Conservation (phyloP, 768 basidiomycete species). For the Leccinum sublutescens region DNA sequence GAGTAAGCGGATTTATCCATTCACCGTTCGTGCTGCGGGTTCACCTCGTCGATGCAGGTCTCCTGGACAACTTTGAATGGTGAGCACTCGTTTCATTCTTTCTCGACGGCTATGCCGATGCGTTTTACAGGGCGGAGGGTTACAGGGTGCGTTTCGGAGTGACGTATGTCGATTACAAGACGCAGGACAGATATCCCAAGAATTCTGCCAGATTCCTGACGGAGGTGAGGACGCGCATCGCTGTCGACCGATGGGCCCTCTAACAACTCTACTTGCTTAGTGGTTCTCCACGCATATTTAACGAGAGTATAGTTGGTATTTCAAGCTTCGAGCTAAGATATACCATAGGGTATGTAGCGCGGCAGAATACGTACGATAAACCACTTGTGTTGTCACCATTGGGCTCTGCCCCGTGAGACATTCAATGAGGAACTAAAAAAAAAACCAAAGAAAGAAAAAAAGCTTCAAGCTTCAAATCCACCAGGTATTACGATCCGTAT, state of each 20-base stretch:
- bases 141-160: slow-evolving; percentile 69
- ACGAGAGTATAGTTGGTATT: background rate
- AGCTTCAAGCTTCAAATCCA: background rate
- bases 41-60: slow-evolving; percentile 39
- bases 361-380: background rate
- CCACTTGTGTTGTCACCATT: background rate
- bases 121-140: slow-evolving; percentile 53
- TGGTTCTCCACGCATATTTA: slow-evolving; percentile 5
- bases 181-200: slow-evolving; percentile 67
- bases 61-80: slow-evolving; percentile 78
- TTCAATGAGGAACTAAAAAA: background rate
- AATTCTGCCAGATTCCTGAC: slow-evolving; percentile 59
- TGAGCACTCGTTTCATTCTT: slow-evolving; percentile 3
- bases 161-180: slow-evolving; percentile 72
- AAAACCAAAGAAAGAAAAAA: background rate
- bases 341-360: background rate
- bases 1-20: slow-evolving; percentile 44
- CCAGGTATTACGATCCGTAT: background rate
- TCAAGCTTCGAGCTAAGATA: background rate
- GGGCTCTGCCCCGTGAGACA: background rate
- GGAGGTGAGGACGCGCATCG: slow-evolving; percentile 39
- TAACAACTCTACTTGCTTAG: background rate
- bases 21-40: background rate
- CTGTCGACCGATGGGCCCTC: background rate
- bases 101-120: background rate